phyloP scores from a whole-genome alignment of 2,329 filamentous ascomycete genomes.

The Fusarium sp. region DNA sequence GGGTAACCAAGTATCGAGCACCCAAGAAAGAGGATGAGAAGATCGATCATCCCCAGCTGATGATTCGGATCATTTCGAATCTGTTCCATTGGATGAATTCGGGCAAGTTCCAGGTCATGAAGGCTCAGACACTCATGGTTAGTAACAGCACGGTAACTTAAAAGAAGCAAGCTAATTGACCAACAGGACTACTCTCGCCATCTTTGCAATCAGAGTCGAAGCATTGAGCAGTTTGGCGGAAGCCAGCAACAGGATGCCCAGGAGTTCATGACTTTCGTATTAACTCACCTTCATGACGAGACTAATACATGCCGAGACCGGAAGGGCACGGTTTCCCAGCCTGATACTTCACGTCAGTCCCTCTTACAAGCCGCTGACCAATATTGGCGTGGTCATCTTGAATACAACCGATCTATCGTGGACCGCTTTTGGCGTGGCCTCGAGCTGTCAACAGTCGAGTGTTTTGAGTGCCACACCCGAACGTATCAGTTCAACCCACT shows the following conservation, averaged over 20 bases:
- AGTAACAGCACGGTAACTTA: conserved; percentile 43
- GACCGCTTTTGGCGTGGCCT: conserved; percentile 85
- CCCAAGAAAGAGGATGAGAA: conserved; percentile 73
- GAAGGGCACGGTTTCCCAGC: conserved; percentile 51
- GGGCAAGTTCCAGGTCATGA: conserved; percentile 66
- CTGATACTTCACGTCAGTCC: conserved; percentile 53
- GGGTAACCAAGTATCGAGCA: conserved; percentile 77
- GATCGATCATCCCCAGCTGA: conserved; percentile 68
- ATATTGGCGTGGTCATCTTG: conserved; percentile 81
- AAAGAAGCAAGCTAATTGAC: conserved; percentile 42
- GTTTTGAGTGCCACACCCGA: conserved; percentile 70
- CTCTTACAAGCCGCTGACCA: conserved; percentile 73
- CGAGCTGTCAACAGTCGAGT: conserved; percentile 79
- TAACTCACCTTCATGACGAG: conserved; percentile 88
- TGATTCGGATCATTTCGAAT: conserved; percentile 72
- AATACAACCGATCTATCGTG: conserved; percentile 81
- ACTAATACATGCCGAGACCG: conserved; percentile 75
- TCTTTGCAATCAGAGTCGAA: conserved; percentile 52
- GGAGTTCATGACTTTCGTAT: conserved; percentile 88
- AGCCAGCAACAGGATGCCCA: conserved; percentile 89
- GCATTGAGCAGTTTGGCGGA: conserved; percentile 73
- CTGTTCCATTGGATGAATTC: conserved; percentile 71
- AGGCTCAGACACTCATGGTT: conserved; percentile 72
- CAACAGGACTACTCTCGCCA: conserved; percentile 68
- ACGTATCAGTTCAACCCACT: conserved; percentile 61